Evolutionary conservation across 2,329 filamentous ascomycete genomes (phyloP).

Genomic region (Dothiorella sarmentorum): DNA sequence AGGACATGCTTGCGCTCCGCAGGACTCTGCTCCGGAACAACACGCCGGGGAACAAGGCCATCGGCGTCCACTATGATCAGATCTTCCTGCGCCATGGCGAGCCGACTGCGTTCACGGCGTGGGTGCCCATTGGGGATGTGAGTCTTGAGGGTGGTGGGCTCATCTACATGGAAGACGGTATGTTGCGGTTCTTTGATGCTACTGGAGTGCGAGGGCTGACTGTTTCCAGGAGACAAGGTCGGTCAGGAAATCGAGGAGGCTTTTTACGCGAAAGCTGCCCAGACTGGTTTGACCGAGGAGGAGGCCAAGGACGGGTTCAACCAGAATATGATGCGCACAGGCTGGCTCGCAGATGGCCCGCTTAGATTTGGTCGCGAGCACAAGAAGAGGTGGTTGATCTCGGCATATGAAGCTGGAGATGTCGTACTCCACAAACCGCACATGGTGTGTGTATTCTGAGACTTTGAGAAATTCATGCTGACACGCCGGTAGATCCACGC

Average conservation of each 20-base stretch:
- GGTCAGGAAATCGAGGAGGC: conserved; percentile 50
- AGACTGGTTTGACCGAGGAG: conserved; percentile 50
- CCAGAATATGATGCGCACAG: conserved; percentile 57
- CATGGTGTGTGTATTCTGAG: conserved; percentile 21
- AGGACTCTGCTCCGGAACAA: conserved; percentile 56
- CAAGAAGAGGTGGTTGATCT: conserved; percentile 48
- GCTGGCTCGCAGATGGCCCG: conserved; percentile 52
- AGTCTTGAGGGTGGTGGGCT: conserved; percentile 55
- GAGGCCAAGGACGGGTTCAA: conserved; percentile 48
- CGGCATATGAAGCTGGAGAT: conserved; percentile 53
- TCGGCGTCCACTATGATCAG: conserved; percentile 61
- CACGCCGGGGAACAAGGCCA: conserved; percentile 54
- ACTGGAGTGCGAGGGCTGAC: neutral
- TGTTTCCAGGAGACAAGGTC: conserved; percentile 38
- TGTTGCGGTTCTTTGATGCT: too few relatives aligned
- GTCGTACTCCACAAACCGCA: conserved; percentile 40
- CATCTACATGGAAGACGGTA: conserved; percentile 56
- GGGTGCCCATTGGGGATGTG: conserved; percentile 56
- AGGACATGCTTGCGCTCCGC: conserved; percentile 45
- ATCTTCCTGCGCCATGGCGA: conserved; percentile 56
- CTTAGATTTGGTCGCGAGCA: conserved; percentile 35
- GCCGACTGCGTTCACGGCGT: conserved; percentile 54
- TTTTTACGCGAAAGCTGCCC: conserved; percentile 49
- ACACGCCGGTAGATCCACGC: conserved; percentile 50
- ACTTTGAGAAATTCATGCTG: neutral